These are phyloP conservation scores for Phytopythium montanum DNA, from an alignment of 352 stramenopile genomes.

Conservation along the genomic window DNA sequence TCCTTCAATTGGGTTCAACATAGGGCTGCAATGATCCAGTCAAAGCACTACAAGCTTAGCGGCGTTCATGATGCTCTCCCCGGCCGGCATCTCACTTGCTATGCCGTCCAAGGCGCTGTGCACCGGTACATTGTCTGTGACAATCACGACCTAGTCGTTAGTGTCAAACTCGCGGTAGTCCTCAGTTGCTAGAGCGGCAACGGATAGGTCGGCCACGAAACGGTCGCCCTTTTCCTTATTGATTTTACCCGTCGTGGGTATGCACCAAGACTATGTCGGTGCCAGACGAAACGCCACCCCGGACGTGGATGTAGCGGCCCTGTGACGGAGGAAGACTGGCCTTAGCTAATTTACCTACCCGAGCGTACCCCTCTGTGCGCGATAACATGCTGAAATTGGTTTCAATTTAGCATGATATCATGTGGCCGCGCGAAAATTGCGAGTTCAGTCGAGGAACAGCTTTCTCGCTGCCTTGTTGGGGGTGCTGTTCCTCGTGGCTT, in stretches of 20 bases:
- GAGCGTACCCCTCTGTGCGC: constrained; percentile 6
- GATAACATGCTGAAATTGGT: constrained; percentile 26
- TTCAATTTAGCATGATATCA: constrained; percentile 19
- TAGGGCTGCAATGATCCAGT: constrained; percentile 13
- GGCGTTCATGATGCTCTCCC: constrained; percentile 12
- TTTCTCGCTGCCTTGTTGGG: constrained; percentile 16
- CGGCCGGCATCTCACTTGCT: constrained; percentile 3
- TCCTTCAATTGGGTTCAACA: constrained; percentile 21
- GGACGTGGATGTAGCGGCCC: constrained; percentile 14
- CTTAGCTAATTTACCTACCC: constrained; percentile 7
- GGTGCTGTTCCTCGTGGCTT: constrained; percentile 17
- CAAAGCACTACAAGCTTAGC: constrained; percentile 7
- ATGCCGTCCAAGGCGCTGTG: constrained; percentile 11
- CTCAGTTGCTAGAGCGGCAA: not conserved
- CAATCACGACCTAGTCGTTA: constrained; percentile 12
- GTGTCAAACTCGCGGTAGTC: constrained; percentile 15
- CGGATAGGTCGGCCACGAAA: constrained; percentile 21
- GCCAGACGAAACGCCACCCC: constrained; percentile 5
- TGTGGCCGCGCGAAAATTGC: constrained; percentile 15
- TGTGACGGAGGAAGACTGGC: constrained; percentile 11
- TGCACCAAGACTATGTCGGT: constrained; percentile 12
- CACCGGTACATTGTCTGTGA: constrained; percentile 14
- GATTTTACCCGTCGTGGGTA: constrained; percentile 17
- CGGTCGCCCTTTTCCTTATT: constrained; percentile 12
- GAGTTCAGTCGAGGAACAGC: constrained; percentile 12